phyloP scores from a whole-genome alignment of 176 grass and related monocot genomes.

The Carex scoparia region DNA sequence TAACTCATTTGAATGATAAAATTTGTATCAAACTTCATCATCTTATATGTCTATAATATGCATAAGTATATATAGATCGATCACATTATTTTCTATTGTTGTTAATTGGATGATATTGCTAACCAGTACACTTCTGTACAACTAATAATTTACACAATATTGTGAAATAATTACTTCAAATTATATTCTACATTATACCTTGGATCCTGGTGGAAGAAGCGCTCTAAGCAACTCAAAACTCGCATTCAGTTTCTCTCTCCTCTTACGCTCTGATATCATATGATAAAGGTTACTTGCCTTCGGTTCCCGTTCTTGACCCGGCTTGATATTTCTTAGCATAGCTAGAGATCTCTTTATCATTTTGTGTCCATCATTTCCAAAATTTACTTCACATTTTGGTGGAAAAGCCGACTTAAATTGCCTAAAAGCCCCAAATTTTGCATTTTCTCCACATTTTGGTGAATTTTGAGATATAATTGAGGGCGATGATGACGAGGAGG shows the following conservation, averaged over 20 bases:
- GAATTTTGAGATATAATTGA: conserved; percentile 5
- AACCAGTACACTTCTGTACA: not conserved
- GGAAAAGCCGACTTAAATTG: conserved; percentile 1
- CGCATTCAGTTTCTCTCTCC: conserved; percentile 78
- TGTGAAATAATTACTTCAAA: conserved; percentile 1
- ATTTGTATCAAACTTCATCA: no score
- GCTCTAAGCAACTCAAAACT: conserved; percentile 61
- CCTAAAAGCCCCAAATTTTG: conserved; percentile 25
- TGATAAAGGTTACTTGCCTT: conserved; percentile 38
- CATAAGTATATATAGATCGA: no score
- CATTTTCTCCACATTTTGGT: not conserved
- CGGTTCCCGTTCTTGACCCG: not conserved
- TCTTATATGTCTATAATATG: no score
- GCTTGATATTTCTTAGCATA: conserved; percentile 31
- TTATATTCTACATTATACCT: conserved; percentile 42
- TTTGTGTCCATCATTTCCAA: conserved; percentile 23
- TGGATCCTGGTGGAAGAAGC: conserved; percentile 66
- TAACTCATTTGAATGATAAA: no score
- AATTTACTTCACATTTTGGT: not conserved
- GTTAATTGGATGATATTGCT: not conserved
- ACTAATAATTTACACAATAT: not conserved
- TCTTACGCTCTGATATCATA: conserved; percentile 85
- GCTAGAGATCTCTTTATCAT: conserved; percentile 43
- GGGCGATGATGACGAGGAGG: conserved; percentile 51
- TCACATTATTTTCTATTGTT: no score